These are phyloP conservation scores for Simplicillium sp. DNA, from an alignment of 2,329 filamentous ascomycete genomes.

Conservation along the genomic window DNA sequence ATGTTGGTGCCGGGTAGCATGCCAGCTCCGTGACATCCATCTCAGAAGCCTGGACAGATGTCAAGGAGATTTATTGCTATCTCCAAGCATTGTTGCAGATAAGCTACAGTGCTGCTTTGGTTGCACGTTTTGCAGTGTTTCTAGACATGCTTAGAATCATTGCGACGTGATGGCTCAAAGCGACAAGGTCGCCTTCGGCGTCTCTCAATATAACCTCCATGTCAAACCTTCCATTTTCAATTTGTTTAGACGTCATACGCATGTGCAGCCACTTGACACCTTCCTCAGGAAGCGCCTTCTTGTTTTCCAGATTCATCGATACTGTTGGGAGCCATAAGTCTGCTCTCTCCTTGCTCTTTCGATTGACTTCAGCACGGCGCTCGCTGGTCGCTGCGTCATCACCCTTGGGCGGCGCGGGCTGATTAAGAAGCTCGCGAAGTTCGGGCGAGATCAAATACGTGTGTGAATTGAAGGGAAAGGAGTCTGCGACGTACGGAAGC, in stretches of 20 bases:
- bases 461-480: slow-evolving; percentile 40
- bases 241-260: slow-evolving; percentile 52
- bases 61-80: too few relatives aligned
- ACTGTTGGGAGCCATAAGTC: slow-evolving; percentile 63
- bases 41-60: too few relatives aligned
- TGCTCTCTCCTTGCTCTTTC: slow-evolving; percentile 11
- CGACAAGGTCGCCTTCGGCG: slow-evolving; percentile 9
- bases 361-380: slow-evolving; percentile 30
- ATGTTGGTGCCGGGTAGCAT: too few relatives aligned
- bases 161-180: slow-evolving; percentile 2
- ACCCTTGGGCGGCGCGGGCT: background rate
- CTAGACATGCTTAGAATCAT: slow-evolving; percentile 6
- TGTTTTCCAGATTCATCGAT: slow-evolving; percentile 62
- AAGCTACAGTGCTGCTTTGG: too few relatives aligned
- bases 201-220: slow-evolving; percentile 59
- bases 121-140: background rate
- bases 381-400: slow-evolving; percentile 34
- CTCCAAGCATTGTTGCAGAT: too few relatives aligned
- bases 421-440: background rate
- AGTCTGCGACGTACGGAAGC: slow-evolving; percentile 55
- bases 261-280: slow-evolving; percentile 64
- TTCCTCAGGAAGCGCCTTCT: slow-evolving; percentile 54
- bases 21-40: too few relatives aligned
- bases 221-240: slow-evolving; percentile 62
- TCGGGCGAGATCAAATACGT: slow-evolving; percentile 1